Conservation (phyloP, 495 filamentous ascomycete genomes). For the Penicillium desertorum region DNA sequence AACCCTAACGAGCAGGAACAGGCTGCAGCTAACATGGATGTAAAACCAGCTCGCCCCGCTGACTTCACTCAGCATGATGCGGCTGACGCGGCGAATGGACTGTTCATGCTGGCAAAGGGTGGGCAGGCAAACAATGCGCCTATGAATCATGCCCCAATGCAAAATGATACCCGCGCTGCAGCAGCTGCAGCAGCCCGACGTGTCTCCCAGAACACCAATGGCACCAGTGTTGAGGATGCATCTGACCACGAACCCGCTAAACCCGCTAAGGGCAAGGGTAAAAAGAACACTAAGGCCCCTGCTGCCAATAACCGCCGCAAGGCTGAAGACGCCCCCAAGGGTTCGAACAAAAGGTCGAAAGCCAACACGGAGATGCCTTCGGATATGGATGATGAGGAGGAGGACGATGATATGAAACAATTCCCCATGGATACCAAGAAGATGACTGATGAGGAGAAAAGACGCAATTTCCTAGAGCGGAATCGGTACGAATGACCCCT, state of each 20-base stretch:
- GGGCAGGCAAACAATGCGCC: conserved; percentile 50
- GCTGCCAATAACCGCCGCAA: conserved; percentile 69
- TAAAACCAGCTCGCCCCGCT: conserved; percentile 44
- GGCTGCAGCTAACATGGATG: conserved; percentile 50
- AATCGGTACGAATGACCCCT: conserved; percentile 71
- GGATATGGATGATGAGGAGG: conserved; percentile 55
- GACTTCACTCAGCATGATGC: conserved; percentile 81
- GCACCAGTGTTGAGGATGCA: conserved; percentile 50
- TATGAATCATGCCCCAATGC: conserved; percentile 33
- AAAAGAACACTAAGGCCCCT: conserved; percentile 58
- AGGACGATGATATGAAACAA: conserved; percentile 51
- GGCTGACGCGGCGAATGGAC: conserved; percentile 91
- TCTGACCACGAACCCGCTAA: conserved; percentile 70
- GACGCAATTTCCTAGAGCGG: conserved; percentile 94
- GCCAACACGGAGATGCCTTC: conserved; percentile 52
- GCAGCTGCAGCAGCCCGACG: conserved; percentile 30
- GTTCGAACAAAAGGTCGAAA: conserved; percentile 71
- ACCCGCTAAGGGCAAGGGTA: conserved; percentile 65
- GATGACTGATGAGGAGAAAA: conserved; percentile 99
- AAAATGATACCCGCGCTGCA: conserved; percentile 33
- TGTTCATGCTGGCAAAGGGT: conserved; percentile 83
- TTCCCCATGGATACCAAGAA: conserved; percentile 58
- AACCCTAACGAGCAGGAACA: conserved; percentile 51
- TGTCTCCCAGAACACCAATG: conserved; percentile 39
- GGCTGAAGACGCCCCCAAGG: conserved; percentile 73